Evolutionary conservation across 208 protist species (phyloP), one percentile per base, ranked within the genome.

Genomic region (Trichomonas gallinae): DNA sequence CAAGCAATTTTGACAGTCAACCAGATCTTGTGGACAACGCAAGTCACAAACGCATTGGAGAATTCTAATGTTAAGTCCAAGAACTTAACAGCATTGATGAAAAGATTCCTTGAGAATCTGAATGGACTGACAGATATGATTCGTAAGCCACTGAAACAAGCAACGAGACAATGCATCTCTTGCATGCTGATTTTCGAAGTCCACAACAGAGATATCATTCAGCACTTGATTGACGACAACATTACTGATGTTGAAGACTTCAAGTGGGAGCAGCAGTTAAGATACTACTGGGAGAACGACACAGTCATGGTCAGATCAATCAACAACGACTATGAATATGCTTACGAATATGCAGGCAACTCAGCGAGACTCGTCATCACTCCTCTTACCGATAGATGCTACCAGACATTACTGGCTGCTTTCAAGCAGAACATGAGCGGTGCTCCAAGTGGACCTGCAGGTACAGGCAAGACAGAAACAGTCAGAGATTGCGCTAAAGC

Each of bases 281-380:
- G n/a, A n/a, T 99, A 99, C 98, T 99, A 99, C 98, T 99, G 98
- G 98, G 98, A 97, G 36, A 82, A 97, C 58, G 42, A 72, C 23
- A 58, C 96, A 89, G 46, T 97, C 13, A 97, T 97, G 36, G 88
- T 98, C 0, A 58, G 96, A 51, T 97, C 97, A 96, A 97, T 97
- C 10, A 96, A 98, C 34, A 85, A 96, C 31, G 38, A 81, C 15
- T 97, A 96, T 88, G 96, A 96, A 31, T 98, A 98, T 82, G 63
- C 96, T 31, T 98, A 98, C 87, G 97, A 98, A 96, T 97, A 98
- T 87, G 87, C 97, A 36, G 97, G 97, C 42, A 97, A 98, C 72
- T 97, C 97, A 21, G 44, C 96, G 38, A 97, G 97, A 38, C 96
- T 97, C 34, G 97, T 98, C 4, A 97, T 98, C 23, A n/a, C n/a